phyloP scores from a whole-genome alignment of 2,329 filamentous ascomycete genomes.

The Diaporthe citrichinensis region DNA sequence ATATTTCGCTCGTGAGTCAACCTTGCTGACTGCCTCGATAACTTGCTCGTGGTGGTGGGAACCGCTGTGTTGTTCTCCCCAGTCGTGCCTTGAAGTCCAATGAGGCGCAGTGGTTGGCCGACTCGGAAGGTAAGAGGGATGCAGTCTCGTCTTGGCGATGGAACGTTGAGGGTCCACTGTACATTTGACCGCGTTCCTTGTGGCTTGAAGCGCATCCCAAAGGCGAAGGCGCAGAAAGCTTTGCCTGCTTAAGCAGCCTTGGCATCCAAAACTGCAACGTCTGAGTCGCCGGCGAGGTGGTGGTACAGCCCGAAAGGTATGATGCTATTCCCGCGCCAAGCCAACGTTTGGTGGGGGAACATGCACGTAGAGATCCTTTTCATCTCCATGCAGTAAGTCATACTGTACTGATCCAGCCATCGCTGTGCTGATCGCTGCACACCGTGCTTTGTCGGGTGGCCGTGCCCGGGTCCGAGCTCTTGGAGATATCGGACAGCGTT shows the following conservation, averaged over 20 bases:
- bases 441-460: not conserved
- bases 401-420: not conserved
- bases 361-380: slow-evolving; percentile 20
- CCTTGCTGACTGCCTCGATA: slow-evolving; percentile 31
- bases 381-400: slow-evolving; percentile 9
- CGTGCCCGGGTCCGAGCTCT: not conserved
- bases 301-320: not conserved
- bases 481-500: not conserved
- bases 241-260: slow-evolving; percentile 22
- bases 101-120: slow-evolving; percentile 13
- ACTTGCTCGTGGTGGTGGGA: slow-evolving; percentile 29
- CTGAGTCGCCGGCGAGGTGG: slow-evolving; percentile 1
- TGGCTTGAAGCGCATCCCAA: not conserved
- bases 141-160: slow-evolving; percentile 27
- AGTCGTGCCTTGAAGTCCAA: slow-evolving; percentile 27
- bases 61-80: slow-evolving; percentile 18
- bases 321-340: slow-evolving; percentile 31
- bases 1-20: slow-evolving; percentile 29
- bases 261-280: slow-evolving; percentile 11
- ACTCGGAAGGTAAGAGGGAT: slow-evolving; percentile 12
- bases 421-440: slow-evolving; percentile 1
- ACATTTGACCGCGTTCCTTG: slow-evolving; percentile 10
- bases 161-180: slow-evolving; percentile 20
- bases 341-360: not conserved
- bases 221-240: slow-evolving; percentile 24